These are phyloP conservation scores for Torulaspora pretoriensis DNA, from an alignment of 1,139 yeast genomes.

Conservation along the genomic window DNA sequence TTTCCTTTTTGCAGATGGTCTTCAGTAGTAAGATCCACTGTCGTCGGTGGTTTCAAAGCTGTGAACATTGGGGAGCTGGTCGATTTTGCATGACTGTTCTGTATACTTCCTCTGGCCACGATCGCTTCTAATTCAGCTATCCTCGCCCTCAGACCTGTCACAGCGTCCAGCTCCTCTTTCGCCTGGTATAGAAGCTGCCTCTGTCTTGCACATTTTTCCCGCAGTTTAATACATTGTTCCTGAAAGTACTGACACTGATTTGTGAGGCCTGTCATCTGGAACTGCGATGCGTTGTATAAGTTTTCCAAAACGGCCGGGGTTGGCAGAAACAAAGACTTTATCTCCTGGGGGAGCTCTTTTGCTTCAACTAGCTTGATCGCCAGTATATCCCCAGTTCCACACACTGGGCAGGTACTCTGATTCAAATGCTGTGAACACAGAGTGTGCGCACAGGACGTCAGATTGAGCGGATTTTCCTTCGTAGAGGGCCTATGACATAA, in stretches of 20 bases:
- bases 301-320: conserved; percentile 24
- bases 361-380: conserved; percentile 17
- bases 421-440: conserved; percentile 24
- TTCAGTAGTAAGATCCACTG: conserved; percentile 27
- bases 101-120: background rate
- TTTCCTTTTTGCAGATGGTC: conserved; percentile 13
- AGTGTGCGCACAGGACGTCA: conserved; percentile 32
- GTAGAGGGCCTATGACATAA: conserved; percentile 25
- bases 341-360: conserved; percentile 24
- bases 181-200: conserved; percentile 26
- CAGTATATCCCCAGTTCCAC: conserved; percentile 21
- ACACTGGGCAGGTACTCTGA: conserved; percentile 20
- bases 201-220: conserved; percentile 28
- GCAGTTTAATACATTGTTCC: conserved; percentile 20
- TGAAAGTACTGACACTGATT: conserved; percentile 27
- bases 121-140: conserved; percentile 18
- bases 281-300: conserved; percentile 25
- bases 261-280: conserved; percentile 24
- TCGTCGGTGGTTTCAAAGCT: conserved; percentile 20
- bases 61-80: conserved; percentile 6
- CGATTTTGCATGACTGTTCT: background rate
- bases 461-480: conserved; percentile 19
- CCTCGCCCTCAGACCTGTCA: conserved; percentile 19
- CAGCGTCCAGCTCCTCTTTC: conserved; percentile 25
- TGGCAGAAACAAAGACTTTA: conserved; percentile 26